Evolutionary conservation across 208 protist species (phyloP), one percentile per base, ranked within the genome.

Genomic region (Acanthamoeba castellanii): DNA sequence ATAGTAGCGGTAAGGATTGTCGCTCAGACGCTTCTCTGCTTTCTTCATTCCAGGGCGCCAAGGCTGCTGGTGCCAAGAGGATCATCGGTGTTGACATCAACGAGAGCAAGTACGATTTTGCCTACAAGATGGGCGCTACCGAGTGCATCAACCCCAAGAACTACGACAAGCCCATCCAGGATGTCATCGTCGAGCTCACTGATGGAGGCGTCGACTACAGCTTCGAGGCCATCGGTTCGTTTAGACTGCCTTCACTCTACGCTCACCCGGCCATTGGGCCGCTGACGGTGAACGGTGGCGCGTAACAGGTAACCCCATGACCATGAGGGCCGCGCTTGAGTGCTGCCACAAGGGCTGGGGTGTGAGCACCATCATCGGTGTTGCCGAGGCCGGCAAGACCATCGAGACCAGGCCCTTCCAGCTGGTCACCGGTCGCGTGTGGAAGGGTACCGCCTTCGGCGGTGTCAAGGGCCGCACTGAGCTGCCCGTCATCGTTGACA

Each of bases 41-140:
- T 88, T 9, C 55, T 88, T 9, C 30, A 25, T 88, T 20, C 30
- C 6, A 97, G 74, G 97, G 96, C 70, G 95, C 94, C 27, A 93
- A 96, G 50, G 66, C 95, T 32, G 89, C 94, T 27, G 96, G 96
- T 25, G 98, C 97, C 20, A 95, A 47, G 22, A 47, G 68, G 30
- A 99, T 99, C 82, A 96, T 99, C 94, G 98, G 74, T 59, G 94
- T 99, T 30, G 98, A 98, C 96, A 96, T 96, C 52, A 98, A 98
- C 89, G 14, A 30, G n/a, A 87, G 94, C 85, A 98, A 98, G 95
- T 97, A 97, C 76, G 78, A 78, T 1, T 27, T 96, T 34, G 97
- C 95, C 47, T 68, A 76, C 32, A 57, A 70, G 64, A 74, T 95
- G 68, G 76, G 93, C 34, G 32, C 37, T 55, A 99, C 98, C 22